These are phyloP conservation scores for Phytophthora megakarya DNA, from an alignment of 352 stramenopile genomes.

Conservation along the genomic window DNA sequence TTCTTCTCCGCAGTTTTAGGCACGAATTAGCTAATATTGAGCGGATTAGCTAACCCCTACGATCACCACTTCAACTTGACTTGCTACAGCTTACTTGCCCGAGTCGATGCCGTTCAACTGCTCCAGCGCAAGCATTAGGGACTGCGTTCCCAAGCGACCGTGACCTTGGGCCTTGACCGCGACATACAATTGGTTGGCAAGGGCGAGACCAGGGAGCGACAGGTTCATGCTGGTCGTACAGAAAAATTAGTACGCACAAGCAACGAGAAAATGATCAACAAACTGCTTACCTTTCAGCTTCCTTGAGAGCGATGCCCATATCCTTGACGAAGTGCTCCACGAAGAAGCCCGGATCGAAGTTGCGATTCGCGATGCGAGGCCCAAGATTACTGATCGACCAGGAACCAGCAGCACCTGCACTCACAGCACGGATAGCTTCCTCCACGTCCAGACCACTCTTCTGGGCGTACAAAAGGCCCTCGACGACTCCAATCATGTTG, in stretches of 20 bases:
- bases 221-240: slow-evolving; percentile 78
- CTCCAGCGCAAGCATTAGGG: slow-evolving; percentile 87
- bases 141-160: slow-evolving; percentile 83
- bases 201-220: slow-evolving; percentile 79
- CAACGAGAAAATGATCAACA: not conserved
- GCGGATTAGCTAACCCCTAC: slow-evolving; percentile 16
- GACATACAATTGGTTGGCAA: slow-evolving; percentile 90
- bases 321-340: slow-evolving; percentile 92
- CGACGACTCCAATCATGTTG: slow-evolving; percentile 90
- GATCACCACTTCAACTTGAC: slow-evolving; percentile 29
- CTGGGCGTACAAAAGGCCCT: slow-evolving; percentile 89
- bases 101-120: slow-evolving; percentile 70
- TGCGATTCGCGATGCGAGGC: slow-evolving; percentile 85
- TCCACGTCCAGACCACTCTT: slow-evolving; percentile 84
- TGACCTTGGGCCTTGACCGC: slow-evolving; percentile 87
- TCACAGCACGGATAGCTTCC: slow-evolving; percentile 86
- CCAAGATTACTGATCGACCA: slow-evolving; percentile 93
- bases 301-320: slow-evolving; percentile 90
- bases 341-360: slow-evolving; percentile 91
- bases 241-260: not conserved
- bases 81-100: slow-evolving; percentile 11
- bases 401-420: slow-evolving; percentile 82
- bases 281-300: slow-evolving; percentile 59
- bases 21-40: slow-evolving; percentile 31
- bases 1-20: slow-evolving; percentile 33